phyloP scores from a whole-genome alignment of 306 rosid genomes.

The Fragaria ananassa region DNA sequence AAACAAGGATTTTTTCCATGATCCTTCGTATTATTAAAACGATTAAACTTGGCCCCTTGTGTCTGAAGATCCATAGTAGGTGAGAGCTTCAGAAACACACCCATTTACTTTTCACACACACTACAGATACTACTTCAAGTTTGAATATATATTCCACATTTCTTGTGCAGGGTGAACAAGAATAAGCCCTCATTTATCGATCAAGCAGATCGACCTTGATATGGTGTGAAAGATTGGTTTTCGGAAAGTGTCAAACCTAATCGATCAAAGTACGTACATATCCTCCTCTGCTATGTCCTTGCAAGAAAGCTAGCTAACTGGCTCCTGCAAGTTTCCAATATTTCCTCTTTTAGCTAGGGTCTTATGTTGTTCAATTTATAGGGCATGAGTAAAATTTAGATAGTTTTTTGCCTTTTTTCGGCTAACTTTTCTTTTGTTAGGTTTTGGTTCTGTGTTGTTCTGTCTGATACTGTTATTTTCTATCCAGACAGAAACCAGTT shows the following conservation, averaged over 20 bases:
- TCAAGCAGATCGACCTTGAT: not conserved
- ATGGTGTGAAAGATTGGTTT: not conserved
- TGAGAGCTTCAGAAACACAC: constrained; percentile 71
- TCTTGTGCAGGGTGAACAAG: constrained; percentile 53
- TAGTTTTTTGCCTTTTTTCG: not conserved
- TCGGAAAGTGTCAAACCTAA: constrained; percentile 6
- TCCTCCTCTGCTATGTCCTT: not conserved
- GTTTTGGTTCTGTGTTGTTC: not conserved
- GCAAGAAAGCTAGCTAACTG: not conserved
- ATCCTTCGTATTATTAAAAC: constrained; percentile 7
- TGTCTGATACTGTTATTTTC: not conserved
- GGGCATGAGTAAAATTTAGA: not conserved
- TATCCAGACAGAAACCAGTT: not conserved
- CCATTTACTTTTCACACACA: constrained; percentile 27
- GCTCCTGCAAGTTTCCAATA: constrained; percentile 9
- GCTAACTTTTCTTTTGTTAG: not conserved
- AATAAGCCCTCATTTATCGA: not conserved
- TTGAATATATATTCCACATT: constrained; percentile 59
- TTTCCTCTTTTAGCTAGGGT: not conserved
- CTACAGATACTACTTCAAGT: constrained; percentile 18
- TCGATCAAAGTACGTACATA: constrained; percentile 2
- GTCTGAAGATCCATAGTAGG: constrained; percentile 73
- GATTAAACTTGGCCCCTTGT: constrained; percentile 33
- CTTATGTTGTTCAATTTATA: not conserved
- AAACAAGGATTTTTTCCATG: constrained; percentile 19